These are phyloP conservation scores for Talaromyces sp. DNA, from an alignment of 2,329 filamentous ascomycete species.

Conservation along the genomic window DNA sequence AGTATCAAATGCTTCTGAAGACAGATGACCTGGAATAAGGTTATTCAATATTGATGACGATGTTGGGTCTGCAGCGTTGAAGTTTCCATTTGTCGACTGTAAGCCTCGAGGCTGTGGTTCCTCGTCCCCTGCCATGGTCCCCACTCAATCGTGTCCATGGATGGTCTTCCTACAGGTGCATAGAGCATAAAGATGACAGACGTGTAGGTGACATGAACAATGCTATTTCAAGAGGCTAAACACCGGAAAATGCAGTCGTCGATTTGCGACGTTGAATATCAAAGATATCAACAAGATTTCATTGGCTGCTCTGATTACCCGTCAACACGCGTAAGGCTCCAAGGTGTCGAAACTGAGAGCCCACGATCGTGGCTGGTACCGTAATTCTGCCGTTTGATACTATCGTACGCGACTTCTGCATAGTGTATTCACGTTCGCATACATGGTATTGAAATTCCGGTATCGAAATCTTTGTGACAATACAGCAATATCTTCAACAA, in stretches of 20 bases:
- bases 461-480: not conserved
- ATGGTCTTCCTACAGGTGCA: not conserved
- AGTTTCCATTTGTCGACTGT: conserved; percentile 21
- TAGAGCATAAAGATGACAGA: not conserved
- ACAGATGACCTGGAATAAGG: conserved; percentile 78
- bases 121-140: conserved; percentile 28
- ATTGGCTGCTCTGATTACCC: not conserved
- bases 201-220: not conserved
- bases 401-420: not conserved
- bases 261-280: not conserved
- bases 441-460: not conserved
- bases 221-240: not conserved
- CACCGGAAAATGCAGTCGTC: not conserved
- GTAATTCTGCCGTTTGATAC: not conserved
- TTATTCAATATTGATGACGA: conserved; percentile 78
- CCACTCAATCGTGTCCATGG: conserved; percentile 14
- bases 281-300: not conserved
- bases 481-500: conserved; percentile 1
- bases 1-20: conserved; percentile 64
- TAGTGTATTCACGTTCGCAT: not conserved
- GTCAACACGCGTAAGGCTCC: not conserved
- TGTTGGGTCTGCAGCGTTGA: conserved; percentile 27
- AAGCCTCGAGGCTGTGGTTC: conserved; percentile 20
- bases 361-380: not conserved
- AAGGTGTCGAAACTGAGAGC: not conserved